Conservation (phyloP, 2,329 filamentous ascomycete species). For the Aquanectria penicillioides region DNA sequence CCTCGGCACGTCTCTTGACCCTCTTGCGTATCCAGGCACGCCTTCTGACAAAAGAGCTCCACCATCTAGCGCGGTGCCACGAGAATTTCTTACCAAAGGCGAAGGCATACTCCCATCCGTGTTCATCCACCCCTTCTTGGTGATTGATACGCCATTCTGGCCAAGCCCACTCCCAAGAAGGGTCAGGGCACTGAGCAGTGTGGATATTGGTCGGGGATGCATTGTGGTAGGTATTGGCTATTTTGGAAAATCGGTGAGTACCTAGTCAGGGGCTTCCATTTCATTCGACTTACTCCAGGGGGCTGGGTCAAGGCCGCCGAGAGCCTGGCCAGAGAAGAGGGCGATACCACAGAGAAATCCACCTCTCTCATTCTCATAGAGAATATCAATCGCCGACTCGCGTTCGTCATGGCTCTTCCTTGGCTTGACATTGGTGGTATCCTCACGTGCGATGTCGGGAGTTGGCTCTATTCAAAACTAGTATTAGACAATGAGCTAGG, state of each 20-base stretch:
- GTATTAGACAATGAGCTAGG: background rate
- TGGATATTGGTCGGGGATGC: slow-evolving; percentile 74
- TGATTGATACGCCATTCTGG: slow-evolving; percentile 72
- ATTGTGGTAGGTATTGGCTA: slow-evolving; percentile 71
- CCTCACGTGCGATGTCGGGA: slow-evolving; percentile 35
- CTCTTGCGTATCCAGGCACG: slow-evolving; percentile 88
- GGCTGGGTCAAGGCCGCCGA: slow-evolving; percentile 85
- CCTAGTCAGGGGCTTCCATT: background rate
- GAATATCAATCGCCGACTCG: slow-evolving; percentile 78
- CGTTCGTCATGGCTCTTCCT: slow-evolving; percentile 48
- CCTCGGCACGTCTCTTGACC: slow-evolving; percentile 64
- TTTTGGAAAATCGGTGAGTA: slow-evolving; percentile 14
- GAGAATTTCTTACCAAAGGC: slow-evolving; percentile 78
- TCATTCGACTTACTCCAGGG: slow-evolving; percentile 71
- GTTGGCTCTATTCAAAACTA: slow-evolving; percentile 43
- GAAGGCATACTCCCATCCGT: slow-evolving; percentile 97
- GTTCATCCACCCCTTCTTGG: slow-evolving; percentile 82
- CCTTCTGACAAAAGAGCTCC: slow-evolving; percentile 92
- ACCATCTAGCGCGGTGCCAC: slow-evolving; percentile 94
- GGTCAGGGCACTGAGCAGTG: slow-evolving; percentile 92
- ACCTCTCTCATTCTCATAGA: slow-evolving; percentile 96
- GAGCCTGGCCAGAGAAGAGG: slow-evolving; percentile 86
- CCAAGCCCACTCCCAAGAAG: slow-evolving; percentile 91
- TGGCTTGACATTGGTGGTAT: slow-evolving; percentile 48
- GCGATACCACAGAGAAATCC: slow-evolving; percentile 89